A percentile compares a stretch with the other conserved stretches of the same genome.
These are phyloP conservation scores for Mycena vulgaris DNA, from an alignment of 768 basidiomycete genomes.

Conservation along the genomic window DNA sequence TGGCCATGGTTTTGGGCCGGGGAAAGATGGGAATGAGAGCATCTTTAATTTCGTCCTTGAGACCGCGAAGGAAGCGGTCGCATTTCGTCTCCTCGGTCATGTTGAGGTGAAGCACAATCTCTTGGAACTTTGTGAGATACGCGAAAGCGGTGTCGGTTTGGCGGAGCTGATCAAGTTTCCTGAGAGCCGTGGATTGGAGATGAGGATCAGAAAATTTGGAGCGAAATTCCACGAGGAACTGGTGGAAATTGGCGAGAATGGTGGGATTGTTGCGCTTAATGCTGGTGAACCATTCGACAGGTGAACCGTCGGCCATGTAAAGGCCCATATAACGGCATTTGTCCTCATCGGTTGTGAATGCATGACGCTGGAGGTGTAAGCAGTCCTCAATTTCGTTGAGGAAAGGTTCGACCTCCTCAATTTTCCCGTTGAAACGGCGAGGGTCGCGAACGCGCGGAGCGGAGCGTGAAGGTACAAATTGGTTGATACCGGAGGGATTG, in stretches of 20 bases:
- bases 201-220: slow-evolving; percentile 49
- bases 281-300: slow-evolving; percentile 49
- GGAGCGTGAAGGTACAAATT: background rate
- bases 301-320: slow-evolving; percentile 49
- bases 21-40: no score
- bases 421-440: slow-evolving; percentile 34
- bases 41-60: no score
- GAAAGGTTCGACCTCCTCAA: slow-evolving; percentile 34
- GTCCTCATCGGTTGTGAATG: slow-evolving; percentile 44
- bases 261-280: slow-evolving; percentile 35
- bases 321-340: slow-evolving; percentile 46
- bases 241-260: slow-evolving; percentile 47
- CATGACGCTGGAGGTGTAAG: slow-evolving; percentile 42
- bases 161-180: slow-evolving; percentile 47
- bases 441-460: slow-evolving; percentile 25
- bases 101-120: no score
- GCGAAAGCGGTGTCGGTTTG: slow-evolving; percentile 49
- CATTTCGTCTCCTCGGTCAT: no score
- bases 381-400: slow-evolving; percentile 44
- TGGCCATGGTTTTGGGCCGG: no score
- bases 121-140: slow-evolving; percentile 47
- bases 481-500: background rate
- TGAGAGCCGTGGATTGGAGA: slow-evolving; percentile 43
- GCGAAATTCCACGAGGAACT: slow-evolving; percentile 44
- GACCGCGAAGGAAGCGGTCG: no score